phyloP scores from a whole-genome alignment of 495 filamentous ascomycete genomes.

The Pyrenula aspistea region DNA sequence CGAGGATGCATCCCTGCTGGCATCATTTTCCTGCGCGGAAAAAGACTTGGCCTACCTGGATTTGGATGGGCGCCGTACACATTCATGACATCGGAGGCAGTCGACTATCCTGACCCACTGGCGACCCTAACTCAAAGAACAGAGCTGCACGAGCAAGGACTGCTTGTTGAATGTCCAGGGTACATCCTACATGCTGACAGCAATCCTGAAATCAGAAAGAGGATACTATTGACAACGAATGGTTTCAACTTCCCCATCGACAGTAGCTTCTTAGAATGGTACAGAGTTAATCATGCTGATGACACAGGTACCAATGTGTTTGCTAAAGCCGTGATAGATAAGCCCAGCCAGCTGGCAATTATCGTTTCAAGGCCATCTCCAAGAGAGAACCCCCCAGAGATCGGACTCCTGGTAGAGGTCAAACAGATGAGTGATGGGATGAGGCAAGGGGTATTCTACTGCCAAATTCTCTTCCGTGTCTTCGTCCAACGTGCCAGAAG shows the following conservation, averaged over 20 bases:
- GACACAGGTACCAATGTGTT: background rate
- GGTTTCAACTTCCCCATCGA: background rate
- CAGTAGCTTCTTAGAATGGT: background rate
- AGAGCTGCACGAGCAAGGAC: background rate
- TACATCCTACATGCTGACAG: background rate
- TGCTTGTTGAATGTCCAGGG: background rate
- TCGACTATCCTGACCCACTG: background rate
- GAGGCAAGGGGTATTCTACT: background rate
- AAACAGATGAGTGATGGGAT: background rate
- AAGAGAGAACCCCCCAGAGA: background rate
- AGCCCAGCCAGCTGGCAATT: background rate
- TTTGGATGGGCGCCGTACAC: constrained; percentile 12
- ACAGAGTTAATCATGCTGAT: background rate
- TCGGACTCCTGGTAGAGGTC: background rate
- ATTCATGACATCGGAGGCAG: background rate
- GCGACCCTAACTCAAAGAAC: background rate
- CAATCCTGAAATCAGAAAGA: background rate
- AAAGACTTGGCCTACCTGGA: constrained; percentile 1
- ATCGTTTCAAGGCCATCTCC: background rate
- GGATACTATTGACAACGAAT: background rate
- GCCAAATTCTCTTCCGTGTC: background rate
- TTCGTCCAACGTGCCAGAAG: background rate
- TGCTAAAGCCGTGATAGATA: background rate
- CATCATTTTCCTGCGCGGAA: constrained; percentile 6
- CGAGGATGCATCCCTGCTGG: constrained; percentile 3